Evolutionary conservation across 495 filamentous ascomycete species (phyloP), one percentile per base, ranked within the genome.

Genomic region (Penicillium fimorum): DNA sequence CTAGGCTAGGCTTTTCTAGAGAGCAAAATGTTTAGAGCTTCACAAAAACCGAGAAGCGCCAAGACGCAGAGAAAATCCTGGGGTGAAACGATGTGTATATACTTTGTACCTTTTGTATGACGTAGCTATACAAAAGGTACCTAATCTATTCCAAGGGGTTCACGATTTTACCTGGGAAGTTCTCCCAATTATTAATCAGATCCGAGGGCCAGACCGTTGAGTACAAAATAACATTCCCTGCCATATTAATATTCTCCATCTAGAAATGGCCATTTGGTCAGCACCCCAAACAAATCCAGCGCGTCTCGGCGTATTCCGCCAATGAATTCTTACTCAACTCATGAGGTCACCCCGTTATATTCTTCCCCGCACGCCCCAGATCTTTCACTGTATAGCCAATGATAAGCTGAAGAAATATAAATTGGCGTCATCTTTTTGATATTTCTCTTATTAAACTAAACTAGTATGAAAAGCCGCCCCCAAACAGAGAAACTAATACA

Each of bases 241-340:
- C n/a, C n/a, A n/a, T n/a, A 5, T 2, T 25, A 43, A 43, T 20
- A 4, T 13, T 35, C 15, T 38, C 13, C 25, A 3, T 51, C 52
- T 54, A 54, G 52, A 54, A 46, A 37, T 37, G 42, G 52, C 52
- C 5, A 45, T 53, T 53, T 53, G 47, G 42, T 54, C 41, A 52
- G 50, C 50, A 29, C 32, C n/a, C n/a, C n/a, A n/a, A n/a, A 29
- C 27, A 22, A 22, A 38, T 27, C 13, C 24, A 35, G 40, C n/a
- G n/a, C n/a, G n/a, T 22, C 18, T 54, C 52, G 52, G 52, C 32
- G 52, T 12, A 22, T 27, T 54, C 52, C 52, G 42, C 42, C 52
- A 47, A 54, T 54, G 15, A 50, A 24, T 20, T 5, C 5, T 2
- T 43, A 13, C 25, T 44, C 13, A 4, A 32, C 17, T 33, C 41